phyloP scores from a whole-genome alignment of 23 red algal genomes.

The Gracilaria gracilis region DNA sequence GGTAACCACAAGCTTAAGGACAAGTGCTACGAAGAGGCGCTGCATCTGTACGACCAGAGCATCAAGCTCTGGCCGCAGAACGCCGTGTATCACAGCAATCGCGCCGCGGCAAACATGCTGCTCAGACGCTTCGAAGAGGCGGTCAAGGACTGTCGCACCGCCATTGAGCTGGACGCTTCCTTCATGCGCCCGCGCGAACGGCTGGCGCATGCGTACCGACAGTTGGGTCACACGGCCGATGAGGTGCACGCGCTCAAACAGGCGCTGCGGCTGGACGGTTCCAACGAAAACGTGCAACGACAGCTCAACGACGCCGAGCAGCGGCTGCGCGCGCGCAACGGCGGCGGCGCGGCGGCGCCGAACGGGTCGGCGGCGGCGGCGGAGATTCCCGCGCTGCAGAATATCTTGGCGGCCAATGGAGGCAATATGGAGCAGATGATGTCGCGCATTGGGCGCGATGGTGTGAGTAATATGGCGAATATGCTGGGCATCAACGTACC shows the following conservation, averaged over 20 bases:
- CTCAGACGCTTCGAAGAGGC: slow-evolving; percentile 59
- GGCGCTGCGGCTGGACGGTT: slow-evolving; percentile 46
- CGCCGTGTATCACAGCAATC: slow-evolving; percentile 89
- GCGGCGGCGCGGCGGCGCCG: background rate
- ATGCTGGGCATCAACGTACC: slow-evolving; percentile 40
- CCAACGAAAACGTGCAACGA: slow-evolving; percentile 24
- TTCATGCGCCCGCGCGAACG: slow-evolving; percentile 81
- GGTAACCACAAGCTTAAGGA: slow-evolving; percentile 71
- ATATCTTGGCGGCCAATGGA: background rate
- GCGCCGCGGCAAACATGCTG: slow-evolving; percentile 83
- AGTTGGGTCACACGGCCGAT: slow-evolving; percentile 70
- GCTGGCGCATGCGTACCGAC: slow-evolving; percentile 82
- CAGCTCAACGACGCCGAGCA: slow-evolving; percentile 21
- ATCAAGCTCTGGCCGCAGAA: slow-evolving; percentile 57
- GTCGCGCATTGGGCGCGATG: slow-evolving; percentile 27
- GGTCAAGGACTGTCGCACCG: slow-evolving; percentile 58
- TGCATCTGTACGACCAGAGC: slow-evolving; percentile 57
- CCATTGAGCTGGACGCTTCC: slow-evolving; percentile 64
- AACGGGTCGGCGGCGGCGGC: background rate
- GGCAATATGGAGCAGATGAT: slow-evolving; percentile 29
- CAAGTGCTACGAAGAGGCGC: slow-evolving; percentile 58
- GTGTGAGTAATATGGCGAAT: slow-evolving; percentile 23
- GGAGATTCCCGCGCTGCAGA: background rate
- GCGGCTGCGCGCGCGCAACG: background rate
- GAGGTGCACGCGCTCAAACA: slow-evolving; percentile 42